These are phyloP conservation scores for Cicer pinnatifidum DNA, from an alignment of 306 rosid genomes.

Conservation along the genomic window DNA sequence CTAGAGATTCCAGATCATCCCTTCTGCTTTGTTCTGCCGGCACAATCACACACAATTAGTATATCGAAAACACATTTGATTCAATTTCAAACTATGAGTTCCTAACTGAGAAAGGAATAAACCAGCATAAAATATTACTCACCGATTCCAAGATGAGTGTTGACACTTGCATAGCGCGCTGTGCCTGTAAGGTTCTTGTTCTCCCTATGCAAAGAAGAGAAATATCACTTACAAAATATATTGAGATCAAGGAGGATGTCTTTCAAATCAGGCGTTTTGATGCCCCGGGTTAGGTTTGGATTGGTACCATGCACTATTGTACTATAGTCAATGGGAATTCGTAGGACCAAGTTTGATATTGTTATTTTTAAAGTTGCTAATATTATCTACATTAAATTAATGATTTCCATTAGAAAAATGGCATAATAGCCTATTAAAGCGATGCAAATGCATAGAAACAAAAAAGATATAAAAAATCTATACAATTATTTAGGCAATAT, in stretches of 20 bases:
- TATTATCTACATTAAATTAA: constrained; percentile 3
- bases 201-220: constrained; percentile 61
- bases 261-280: constrained; percentile 22
- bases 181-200: constrained; percentile 99
- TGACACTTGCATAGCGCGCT: constrained; percentile 99
- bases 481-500: constrained; percentile 7
- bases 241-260: constrained; percentile 11
- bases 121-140: constrained; percentile 49
- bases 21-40: constrained; percentile 98
- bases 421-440: constrained; percentile 15
- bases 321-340: constrained; percentile 6
- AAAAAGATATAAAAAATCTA: neutral
- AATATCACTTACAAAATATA: neutral
- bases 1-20: constrained; percentile 99
- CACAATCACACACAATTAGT: constrained; percentile 45
- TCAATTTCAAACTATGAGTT: constrained; percentile 29
- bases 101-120: constrained; percentile 24
- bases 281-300: neutral
- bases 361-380: neutral
- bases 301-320: constrained; percentile 17
- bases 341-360: constrained; percentile 14
- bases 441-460: constrained; percentile 20
- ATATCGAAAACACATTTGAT: constrained; percentile 15
- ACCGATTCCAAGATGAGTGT: constrained; percentile 99
- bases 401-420: constrained; percentile 22